Conservation (phyloP, 2,329 filamentous ascomycete genomes). For the Beauveria sp. region DNA sequence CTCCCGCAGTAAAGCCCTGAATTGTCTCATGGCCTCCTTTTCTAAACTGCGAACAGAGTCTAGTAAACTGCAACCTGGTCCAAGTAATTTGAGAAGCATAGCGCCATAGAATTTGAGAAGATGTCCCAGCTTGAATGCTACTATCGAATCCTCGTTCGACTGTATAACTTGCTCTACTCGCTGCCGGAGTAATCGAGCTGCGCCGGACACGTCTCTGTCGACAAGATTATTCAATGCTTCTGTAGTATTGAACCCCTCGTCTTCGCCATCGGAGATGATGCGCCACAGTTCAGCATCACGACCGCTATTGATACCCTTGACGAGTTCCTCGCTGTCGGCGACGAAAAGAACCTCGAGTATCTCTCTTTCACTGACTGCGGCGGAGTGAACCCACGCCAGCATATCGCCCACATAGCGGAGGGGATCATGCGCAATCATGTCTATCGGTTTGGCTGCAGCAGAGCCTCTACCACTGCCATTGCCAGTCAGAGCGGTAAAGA, state of each 20-base stretch:
- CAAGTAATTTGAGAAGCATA: slow-evolving; percentile 76
- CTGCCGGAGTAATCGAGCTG: slow-evolving; percentile 77
- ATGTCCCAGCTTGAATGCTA: slow-evolving; percentile 85
- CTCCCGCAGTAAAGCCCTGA: slow-evolving; percentile 73
- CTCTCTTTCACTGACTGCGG: slow-evolving; percentile 87
- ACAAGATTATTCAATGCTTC: slow-evolving; percentile 80
- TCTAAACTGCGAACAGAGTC: slow-evolving; percentile 63
- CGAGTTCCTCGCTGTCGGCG: slow-evolving; percentile 81
- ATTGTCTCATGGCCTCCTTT: slow-evolving; percentile 71
- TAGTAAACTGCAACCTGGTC: slow-evolving; percentile 59
- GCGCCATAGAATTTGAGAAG: slow-evolving; percentile 80
- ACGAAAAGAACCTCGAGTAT: slow-evolving; percentile 88
- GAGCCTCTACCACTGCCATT: slow-evolving; percentile 48
- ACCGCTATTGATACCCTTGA: slow-evolving; percentile 70
- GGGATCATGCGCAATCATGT: slow-evolving; percentile 85
- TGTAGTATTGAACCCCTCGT: slow-evolving; percentile 65
- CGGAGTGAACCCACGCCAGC: slow-evolving; percentile 94
- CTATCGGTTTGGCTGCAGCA: slow-evolving; percentile 75
- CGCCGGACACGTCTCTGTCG: slow-evolving; percentile 74
- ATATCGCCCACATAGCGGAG: slow-evolving; percentile 92
- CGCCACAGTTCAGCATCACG: slow-evolving; percentile 80
- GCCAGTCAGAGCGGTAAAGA: slow-evolving; percentile 82
- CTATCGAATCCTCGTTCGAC: slow-evolving; percentile 80
- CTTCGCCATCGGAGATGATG: slow-evolving; percentile 50
- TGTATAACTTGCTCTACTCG: slow-evolving; percentile 87